These are phyloP conservation scores for Tolypocladium tropicale DNA, from an alignment of 2,329 filamentous ascomycete species.

Conservation along the genomic window DNA sequence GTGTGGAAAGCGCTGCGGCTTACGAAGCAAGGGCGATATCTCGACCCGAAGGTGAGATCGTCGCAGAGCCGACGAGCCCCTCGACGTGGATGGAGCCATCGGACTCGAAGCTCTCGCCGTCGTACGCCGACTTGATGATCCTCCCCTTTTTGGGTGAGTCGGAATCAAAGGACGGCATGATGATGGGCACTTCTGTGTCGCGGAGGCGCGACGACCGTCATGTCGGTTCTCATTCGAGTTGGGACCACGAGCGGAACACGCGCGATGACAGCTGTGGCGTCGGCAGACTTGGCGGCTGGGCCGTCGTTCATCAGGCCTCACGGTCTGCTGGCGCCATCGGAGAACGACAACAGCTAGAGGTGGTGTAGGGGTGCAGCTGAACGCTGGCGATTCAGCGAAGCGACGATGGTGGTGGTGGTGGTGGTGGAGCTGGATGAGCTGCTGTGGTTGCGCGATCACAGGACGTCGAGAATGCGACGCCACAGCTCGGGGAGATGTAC, in stretches of 20 bases:
- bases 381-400: background rate
- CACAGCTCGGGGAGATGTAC: background rate
- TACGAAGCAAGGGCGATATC: slow-evolving; percentile 82
- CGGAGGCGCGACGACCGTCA: background rate
- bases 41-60: slow-evolving; percentile 82
- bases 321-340: background rate
- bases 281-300: background rate
- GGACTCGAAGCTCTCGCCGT: slow-evolving; percentile 79
- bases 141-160: slow-evolving; percentile 46
- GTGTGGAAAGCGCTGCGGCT: slow-evolving; percentile 15
- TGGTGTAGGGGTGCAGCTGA: background rate
- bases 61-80: slow-evolving; percentile 74
- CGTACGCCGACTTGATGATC: slow-evolving; percentile 58
- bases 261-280: background rate
- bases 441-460: background rate
- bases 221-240: background rate
- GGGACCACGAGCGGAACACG: background rate
- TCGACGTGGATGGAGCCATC: slow-evolving; percentile 79
- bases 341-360: background rate
- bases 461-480: background rate
- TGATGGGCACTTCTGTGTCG: background rate
- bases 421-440: no score
- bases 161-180: slow-evolving; percentile 38
- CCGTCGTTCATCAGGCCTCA: background rate
- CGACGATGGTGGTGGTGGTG: background rate